Evolutionary conservation across 345 rosid species (phyloP).

Genomic region (Ceriops decandra): DNA sequence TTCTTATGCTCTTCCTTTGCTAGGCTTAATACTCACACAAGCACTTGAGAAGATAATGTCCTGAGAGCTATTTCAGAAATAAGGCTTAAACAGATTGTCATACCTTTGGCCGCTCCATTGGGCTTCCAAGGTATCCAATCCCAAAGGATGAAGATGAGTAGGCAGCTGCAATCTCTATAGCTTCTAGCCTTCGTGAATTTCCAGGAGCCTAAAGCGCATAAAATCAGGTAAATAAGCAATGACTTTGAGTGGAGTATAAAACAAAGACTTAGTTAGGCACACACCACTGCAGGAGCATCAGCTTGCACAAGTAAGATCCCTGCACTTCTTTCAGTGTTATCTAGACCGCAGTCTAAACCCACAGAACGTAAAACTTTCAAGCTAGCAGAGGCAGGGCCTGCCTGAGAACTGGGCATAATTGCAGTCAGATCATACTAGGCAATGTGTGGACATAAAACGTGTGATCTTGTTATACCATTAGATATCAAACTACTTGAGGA

Average conservation of each 20-base stretch:
- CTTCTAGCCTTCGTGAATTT: slow-evolving; percentile 47
- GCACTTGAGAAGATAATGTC: too few relatives aligned
- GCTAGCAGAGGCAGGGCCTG: slow-evolving; percentile 93
- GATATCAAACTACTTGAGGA: background rate
- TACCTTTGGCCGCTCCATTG: slow-evolving; percentile 86
- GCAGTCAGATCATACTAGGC: slow-evolving; percentile 7
- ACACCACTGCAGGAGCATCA: slow-evolving; percentile 60
- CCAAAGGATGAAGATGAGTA: slow-evolving; percentile 80
- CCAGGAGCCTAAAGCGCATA: slow-evolving; percentile 44
- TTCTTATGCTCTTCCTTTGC: too few relatives aligned
- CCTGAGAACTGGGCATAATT: slow-evolving; percentile 58
- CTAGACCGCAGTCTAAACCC: slow-evolving; percentile 40
- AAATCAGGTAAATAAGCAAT: slow-evolving; percentile 6
- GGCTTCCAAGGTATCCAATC: slow-evolving; percentile 82
- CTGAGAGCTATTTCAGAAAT: background rate
- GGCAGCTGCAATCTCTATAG: slow-evolving; percentile 88
- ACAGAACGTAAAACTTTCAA: slow-evolving; percentile 57
- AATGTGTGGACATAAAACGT: background rate
- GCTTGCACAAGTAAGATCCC: slow-evolving; percentile 83
- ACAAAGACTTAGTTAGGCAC: slow-evolving; percentile 10
- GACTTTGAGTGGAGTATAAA: background rate
- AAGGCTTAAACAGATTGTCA: slow-evolving; percentile 6
- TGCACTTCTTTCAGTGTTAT: slow-evolving; percentile 49
- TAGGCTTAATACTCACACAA: too few relatives aligned
- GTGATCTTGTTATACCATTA: background rate